Conservation (phyloP, 1,284 basidiomycete genomes). For the Cutaneotrichosporon sp. region DNA sequence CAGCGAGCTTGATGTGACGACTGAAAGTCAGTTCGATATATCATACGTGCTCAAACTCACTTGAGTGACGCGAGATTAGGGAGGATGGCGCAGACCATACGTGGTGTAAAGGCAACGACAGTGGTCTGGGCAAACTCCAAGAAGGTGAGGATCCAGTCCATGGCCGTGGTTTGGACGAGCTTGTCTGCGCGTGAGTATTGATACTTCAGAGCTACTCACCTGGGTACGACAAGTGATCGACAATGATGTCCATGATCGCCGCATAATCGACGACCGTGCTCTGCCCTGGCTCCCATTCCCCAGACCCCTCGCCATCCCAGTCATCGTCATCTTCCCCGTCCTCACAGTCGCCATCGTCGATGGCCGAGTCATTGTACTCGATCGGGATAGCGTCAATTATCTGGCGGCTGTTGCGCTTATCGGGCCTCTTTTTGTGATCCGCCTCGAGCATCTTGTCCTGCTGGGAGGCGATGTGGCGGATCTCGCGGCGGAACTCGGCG, state of each 20-base stretch:
- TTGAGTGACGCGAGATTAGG: conserved; percentile 76
- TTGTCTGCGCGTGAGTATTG: conserved; percentile 62
- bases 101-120: conserved; percentile 90
- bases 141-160: conserved; percentile 92
- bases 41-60: conserved; percentile 22
- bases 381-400: conserved; percentile 36
- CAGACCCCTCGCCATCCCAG: conserved; percentile 49
- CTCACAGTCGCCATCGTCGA: conserved; percentile 30
- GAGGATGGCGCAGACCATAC: conserved; percentile 85
- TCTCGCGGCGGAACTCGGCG: conserved; percentile 89
- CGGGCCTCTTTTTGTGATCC: conserved; percentile 20
- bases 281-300: conserved; percentile 88
- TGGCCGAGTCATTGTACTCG: conserved; percentile 21
- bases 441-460: conserved; percentile 55
- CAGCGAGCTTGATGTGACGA: conserved; percentile 81
- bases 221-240: conserved; percentile 81
- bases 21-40: conserved; percentile 23
- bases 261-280: conserved; percentile 88
- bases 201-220: conserved; percentile 60
- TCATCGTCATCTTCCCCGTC: conserved; percentile 37
- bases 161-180: conserved; percentile 80
- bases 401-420: conserved; percentile 16
- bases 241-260: conserved; percentile 89
- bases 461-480: conserved; percentile 75
- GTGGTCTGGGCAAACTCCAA: conserved; percentile 83